Evolutionary conservation across 176 grass and related monocot species (phyloP).

Genomic region (sorghum (Sorghum bicolor)): DNA sequence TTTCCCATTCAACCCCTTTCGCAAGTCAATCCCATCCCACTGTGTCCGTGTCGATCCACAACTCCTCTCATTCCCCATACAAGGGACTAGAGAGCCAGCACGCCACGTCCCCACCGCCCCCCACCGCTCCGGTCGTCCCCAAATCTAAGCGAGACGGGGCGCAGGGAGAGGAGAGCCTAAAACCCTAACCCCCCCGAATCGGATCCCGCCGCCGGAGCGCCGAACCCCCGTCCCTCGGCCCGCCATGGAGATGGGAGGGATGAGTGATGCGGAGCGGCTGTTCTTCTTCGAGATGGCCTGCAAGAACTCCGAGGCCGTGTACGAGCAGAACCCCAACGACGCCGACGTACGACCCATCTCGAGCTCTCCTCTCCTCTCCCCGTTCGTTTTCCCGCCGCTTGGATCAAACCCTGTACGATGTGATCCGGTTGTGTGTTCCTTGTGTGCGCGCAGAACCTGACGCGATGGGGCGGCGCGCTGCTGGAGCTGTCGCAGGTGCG

Average conservation of each 20-base stretch:
- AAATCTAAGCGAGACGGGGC: slow-evolving; percentile 1
- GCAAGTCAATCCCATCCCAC: neutral
- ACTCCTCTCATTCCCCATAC: neutral
- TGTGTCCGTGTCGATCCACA: neutral
- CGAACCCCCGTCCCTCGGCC: neutral
- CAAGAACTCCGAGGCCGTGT: slow-evolving; percentile 49
- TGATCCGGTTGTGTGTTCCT: slow-evolving; percentile 1
- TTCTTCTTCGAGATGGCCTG: slow-evolving; percentile 77
- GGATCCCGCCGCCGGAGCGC: slow-evolving; percentile 26
- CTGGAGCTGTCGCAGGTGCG: slow-evolving; percentile 72
- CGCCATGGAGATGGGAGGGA: slow-evolving; percentile 55
- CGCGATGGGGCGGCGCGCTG: slow-evolving; percentile 79
- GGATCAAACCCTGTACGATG: neutral
- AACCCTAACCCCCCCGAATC: slow-evolving; percentile 50
- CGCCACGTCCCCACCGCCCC: neutral
- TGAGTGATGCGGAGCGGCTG: slow-evolving; percentile 57
- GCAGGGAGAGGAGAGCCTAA: neutral
- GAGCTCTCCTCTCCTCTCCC: neutral
- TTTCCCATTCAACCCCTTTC: slow-evolving; percentile 7
- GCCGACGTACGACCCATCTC: slow-evolving; percentile 47
- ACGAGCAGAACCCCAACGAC: slow-evolving; percentile 63
- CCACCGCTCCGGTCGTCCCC: neutral
- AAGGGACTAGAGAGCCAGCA: neutral
- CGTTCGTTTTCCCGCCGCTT: neutral
- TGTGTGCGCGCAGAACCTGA: slow-evolving; percentile 52